phyloP scores from a whole-genome alignment of 1,284 basidiomycete genomes.

The Ceratobasidium sp. region DNA sequence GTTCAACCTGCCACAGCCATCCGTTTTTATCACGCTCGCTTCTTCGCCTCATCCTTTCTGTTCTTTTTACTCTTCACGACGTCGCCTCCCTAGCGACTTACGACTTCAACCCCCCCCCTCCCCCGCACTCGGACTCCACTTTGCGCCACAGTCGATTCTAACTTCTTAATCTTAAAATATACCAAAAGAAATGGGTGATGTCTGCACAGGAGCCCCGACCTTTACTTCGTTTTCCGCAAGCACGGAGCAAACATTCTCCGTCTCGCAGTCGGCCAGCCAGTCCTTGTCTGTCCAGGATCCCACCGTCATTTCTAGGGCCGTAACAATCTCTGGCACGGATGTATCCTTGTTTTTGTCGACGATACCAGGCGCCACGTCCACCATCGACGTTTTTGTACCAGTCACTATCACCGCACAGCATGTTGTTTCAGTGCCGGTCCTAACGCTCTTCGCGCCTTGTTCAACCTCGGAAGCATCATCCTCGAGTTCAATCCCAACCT shows the following conservation, averaged over 20 bases:
- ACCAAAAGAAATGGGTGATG: constrained; percentile 19
- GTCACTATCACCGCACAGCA: constrained; percentile 10
- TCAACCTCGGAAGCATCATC: constrained; percentile 1
- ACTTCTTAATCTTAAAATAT: constrained; percentile 12
- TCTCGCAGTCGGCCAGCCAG: constrained; percentile 3
- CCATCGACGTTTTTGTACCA: background rate
- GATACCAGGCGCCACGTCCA: constrained; percentile 14
- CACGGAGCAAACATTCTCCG: constrained; percentile 20
- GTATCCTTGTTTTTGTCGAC: background rate
- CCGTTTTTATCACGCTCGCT: constrained; percentile 35
- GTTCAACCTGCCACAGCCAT: constrained; percentile 23
- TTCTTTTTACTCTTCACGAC: constrained; percentile 21
- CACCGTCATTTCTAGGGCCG: background rate
- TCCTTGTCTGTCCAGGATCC: constrained; percentile 5
- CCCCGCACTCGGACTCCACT: background rate
- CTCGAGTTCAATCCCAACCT: background rate
- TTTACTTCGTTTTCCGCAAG: constrained; percentile 27
- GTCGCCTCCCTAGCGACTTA: background rate
- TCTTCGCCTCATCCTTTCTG: constrained; percentile 13
- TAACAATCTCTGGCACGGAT: constrained; percentile 8
- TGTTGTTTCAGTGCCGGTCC: constrained; percentile 17
- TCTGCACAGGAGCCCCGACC: constrained; percentile 16
- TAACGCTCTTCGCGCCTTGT: constrained; percentile 33
- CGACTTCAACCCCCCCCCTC: background rate
- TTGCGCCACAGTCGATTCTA: background rate